Conservation (phyloP, 1,284 basidiomycete species). For the Heimioporus punctisporus region DNA sequence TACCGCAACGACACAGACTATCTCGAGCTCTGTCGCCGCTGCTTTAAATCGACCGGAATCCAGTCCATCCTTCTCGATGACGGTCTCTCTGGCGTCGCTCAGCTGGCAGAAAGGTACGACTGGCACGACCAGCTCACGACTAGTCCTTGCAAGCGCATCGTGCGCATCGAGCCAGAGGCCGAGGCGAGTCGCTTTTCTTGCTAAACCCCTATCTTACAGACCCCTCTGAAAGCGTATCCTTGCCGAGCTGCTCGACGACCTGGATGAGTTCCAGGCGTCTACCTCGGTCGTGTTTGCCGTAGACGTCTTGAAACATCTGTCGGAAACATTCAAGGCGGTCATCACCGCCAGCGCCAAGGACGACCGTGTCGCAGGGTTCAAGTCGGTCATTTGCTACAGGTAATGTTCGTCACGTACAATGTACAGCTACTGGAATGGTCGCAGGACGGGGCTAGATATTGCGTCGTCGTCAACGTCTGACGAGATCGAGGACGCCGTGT, state of each 20-base stretch:
- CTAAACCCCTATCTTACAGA: neutral
- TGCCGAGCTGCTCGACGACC: constrained; percentile 25
- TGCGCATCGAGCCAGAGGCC: constrained; percentile 66
- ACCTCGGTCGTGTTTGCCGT: constrained; percentile 20
- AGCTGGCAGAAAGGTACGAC: constrained; percentile 49
- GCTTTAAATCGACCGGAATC: constrained; percentile 54
- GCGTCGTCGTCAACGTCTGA: constrained; percentile 18
- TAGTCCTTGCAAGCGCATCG: constrained; percentile 57
- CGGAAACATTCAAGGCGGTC: constrained; percentile 29
- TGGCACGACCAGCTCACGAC: constrained; percentile 68
- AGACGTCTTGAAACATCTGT: constrained; percentile 36
- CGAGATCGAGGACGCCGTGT: constrained; percentile 33
- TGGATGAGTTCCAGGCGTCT: constrained; percentile 6
- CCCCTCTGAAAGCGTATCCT: constrained; percentile 35
- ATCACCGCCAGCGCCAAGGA: constrained; percentile 42
- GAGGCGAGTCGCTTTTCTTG: constrained; percentile 44
- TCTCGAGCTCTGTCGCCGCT: constrained; percentile 53
- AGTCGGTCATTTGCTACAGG: constrained; percentile 73
- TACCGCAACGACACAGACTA: constrained; percentile 48
- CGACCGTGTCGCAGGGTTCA: constrained; percentile 65
- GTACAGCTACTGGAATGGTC: no score
- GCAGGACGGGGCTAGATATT: constrained; percentile 65
- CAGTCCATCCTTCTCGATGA: constrained; percentile 74
- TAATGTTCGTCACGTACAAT: neutral
- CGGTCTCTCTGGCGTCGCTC: constrained; percentile 52